A percentile compares a stretch with the other conserved stretches of the same genome.
Evolutionary conservation across 2,329 filamentous ascomycete species (phyloP).

Genomic region (Diaporthe sp.): DNA sequence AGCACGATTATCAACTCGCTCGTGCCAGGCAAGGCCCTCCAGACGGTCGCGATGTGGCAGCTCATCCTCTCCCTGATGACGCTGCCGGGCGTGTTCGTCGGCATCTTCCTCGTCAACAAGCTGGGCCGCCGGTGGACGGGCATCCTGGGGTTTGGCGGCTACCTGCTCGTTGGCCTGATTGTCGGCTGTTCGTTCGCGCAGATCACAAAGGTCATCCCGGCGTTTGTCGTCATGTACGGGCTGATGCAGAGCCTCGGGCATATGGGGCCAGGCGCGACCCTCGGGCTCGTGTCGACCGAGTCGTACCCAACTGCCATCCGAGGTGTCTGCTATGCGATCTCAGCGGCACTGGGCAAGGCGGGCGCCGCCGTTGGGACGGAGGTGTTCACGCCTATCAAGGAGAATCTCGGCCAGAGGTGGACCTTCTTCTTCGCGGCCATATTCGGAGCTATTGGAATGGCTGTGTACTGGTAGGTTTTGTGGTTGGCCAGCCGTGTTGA

Average conservation of each 20-base stretch:
- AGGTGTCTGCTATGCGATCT: conserved; percentile 65
- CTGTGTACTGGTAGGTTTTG: conserved; percentile 53
- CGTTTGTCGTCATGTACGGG: conserved; percentile 67
- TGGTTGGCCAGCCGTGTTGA: no score
- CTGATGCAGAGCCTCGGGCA: conserved; percentile 65
- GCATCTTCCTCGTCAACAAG: conserved; percentile 61
- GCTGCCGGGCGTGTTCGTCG: conserved; percentile 64
- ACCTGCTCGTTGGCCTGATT: conserved; percentile 65
- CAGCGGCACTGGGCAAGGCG: conserved; percentile 65
- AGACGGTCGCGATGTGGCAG: conserved; percentile 62
- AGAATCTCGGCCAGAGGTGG: conserved; percentile 61
- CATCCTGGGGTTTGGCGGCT: conserved; percentile 65
- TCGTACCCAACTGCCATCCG: conserved; percentile 66
- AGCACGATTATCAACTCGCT: conserved; percentile 59
- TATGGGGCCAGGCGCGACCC: conserved; percentile 65
- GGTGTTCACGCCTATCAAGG: conserved; percentile 63
- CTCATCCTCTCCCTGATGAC: conserved; percentile 60
- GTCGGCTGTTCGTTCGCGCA: conserved; percentile 63
- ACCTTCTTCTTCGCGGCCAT: conserved; percentile 68
- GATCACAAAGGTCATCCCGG: conserved; percentile 62
- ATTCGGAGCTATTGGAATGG: conserved; percentile 61
- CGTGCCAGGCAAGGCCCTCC: conserved; percentile 54
- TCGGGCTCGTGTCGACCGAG: conserved; percentile 65
- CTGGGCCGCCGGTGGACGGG: conserved; percentile 65
- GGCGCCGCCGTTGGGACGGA: conserved; percentile 66